phyloP scores from a whole-genome alignment of 2,329 filamentous ascomycete genomes.

The Simplicillium aogashimaense region DNA sequence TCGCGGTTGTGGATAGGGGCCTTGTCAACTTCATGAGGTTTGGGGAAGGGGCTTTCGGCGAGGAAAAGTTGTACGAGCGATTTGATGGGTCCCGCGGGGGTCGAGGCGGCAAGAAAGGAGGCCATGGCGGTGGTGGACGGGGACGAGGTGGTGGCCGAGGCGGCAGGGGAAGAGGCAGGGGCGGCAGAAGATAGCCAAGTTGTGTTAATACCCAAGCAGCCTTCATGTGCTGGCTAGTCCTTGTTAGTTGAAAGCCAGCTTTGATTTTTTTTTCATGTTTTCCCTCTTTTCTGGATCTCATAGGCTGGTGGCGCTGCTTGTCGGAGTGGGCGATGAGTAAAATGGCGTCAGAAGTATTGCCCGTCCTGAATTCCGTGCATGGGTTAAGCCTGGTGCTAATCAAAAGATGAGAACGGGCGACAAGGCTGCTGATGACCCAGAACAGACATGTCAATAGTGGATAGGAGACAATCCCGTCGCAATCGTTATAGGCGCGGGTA shows the following conservation, averaged over 20 bases:
- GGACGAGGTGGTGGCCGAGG: conserved; percentile 21
- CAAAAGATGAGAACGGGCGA: no score
- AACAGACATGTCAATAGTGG: no score
- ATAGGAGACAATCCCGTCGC: no score
- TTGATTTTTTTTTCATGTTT: background rate
- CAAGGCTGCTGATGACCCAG: no score
- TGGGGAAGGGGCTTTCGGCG: conserved; percentile 68
- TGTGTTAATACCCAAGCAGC: background rate
- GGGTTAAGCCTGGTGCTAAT: no score
- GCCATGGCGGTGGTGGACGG: conserved; percentile 30
- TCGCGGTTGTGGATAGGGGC: conserved; percentile 85
- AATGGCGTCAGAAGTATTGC: no score
- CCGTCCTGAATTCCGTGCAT: no score
- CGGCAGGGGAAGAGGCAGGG: conserved; percentile 12
- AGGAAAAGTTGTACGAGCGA: conserved; percentile 61
- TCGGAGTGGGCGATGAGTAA: no score
- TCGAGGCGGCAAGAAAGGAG: conserved; percentile 28
- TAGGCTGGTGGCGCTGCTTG: no score
- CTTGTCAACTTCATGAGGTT: conserved; percentile 81
- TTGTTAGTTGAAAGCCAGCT: background rate
- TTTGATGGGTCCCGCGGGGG: conserved; percentile 31
- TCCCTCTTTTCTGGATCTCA: background rate
- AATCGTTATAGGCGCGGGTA: no score
- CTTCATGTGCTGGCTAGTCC: background rate
- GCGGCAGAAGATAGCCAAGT: conserved; percentile 6